Conservation (phyloP, 1,284 basidiomycete genomes). For the Fomitopsis pinicola region DNA sequence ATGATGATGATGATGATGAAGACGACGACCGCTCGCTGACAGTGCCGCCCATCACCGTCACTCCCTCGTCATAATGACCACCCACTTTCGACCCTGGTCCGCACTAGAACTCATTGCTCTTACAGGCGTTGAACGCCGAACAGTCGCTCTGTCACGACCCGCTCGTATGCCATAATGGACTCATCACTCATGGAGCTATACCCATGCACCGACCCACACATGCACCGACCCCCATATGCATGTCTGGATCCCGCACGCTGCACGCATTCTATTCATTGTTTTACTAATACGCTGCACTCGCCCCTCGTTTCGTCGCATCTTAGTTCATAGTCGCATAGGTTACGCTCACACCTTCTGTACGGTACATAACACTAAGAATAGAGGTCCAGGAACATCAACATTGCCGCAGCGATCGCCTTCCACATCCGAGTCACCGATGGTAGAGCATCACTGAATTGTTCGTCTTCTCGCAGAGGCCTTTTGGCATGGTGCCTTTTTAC, state of each 20-base stretch:
- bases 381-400: background rate
- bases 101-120: background rate
- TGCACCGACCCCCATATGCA: background rate
- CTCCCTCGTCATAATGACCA: conserved; percentile 25
- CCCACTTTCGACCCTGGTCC: background rate
- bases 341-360: conserved; percentile 1
- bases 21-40: conserved; percentile 6
- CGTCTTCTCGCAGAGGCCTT: no score
- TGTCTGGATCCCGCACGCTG: background rate
- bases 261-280: conserved; percentile 1
- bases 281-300: background rate
- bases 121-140: background rate
- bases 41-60: conserved; percentile 40
- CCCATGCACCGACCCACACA: background rate
- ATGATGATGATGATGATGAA: conserved; percentile 9
- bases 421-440: background rate
- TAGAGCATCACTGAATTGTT: no score
- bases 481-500: no score
- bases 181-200: background rate
- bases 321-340: background rate
- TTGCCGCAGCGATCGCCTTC: background rate
- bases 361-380: background rate
- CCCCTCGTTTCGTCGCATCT: background rate
- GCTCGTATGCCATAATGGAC: background rate
- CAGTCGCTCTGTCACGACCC: background rate